A percentile compares a stretch with the other conserved stretches of the same genome.
Evolutionary conservation across 164 flowering plant genomes (phyloP).

Genomic region (Vitis amurensis): DNA sequence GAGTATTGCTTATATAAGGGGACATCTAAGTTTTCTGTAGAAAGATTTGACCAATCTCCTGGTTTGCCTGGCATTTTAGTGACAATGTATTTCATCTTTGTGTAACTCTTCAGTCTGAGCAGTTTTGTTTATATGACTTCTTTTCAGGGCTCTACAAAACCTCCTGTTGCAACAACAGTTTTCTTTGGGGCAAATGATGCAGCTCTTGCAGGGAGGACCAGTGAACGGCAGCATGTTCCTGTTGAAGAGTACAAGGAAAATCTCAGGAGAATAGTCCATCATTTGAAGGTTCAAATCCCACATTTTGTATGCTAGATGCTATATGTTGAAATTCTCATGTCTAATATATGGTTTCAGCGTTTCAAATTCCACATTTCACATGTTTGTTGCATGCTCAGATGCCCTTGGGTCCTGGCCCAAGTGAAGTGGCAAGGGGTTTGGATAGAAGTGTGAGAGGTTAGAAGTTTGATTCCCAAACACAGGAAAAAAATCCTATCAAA

Average conservation of each 20-base stretch:
- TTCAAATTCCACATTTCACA: neutral
- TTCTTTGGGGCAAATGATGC: conserved; percentile 99
- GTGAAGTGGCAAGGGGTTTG: too few relatives aligned
- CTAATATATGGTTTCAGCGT: too few relatives aligned
- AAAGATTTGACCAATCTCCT: too few relatives aligned
- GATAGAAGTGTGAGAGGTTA: too few relatives aligned
- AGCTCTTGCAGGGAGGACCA: conserved; percentile 64
- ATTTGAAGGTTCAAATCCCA: conserved; percentile 60
- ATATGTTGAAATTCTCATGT: too few relatives aligned
- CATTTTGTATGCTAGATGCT: too few relatives aligned
- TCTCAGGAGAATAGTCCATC: conserved; percentile 63
- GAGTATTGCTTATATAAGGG: too few relatives aligned
- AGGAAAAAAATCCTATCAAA: too few relatives aligned
- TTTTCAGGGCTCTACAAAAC: conserved; percentile 40
- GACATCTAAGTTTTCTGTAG: too few relatives aligned
- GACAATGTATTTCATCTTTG: neutral
- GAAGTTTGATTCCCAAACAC: too few relatives aligned
- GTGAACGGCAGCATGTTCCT: conserved; percentile 80
- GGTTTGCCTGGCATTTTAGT: neutral
- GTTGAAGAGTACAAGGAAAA: conserved; percentile 79
- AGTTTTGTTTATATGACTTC: neutral
- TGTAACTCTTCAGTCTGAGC: neutral
- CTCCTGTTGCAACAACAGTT: conserved; percentile 67
- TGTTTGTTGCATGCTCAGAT: neutral
- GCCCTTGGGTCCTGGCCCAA: too few relatives aligned